Percentiles rank a stretch among this genome's conserved stretches.
These are phyloP conservation scores for Metschnikowia picachoensis DNA, from an alignment of 805 yeast species.

Conservation along the genomic window DNA sequence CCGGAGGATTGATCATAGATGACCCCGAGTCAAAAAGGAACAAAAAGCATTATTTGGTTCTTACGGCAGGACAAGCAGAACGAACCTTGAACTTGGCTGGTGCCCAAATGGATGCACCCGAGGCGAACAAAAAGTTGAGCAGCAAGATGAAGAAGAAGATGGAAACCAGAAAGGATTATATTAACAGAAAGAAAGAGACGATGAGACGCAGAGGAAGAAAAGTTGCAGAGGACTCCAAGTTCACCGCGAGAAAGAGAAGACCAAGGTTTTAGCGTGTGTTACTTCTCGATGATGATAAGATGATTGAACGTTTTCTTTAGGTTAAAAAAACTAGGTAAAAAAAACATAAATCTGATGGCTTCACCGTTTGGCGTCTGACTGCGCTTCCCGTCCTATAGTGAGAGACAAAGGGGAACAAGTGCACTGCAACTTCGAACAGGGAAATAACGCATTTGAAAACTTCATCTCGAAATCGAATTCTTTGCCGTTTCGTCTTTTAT, in stretches of 20 bases:
- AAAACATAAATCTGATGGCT: too few species aligned
- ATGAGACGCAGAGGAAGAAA: conserved; percentile 87
- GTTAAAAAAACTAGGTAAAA: too few species aligned
- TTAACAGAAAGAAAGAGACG: conserved; percentile 86
- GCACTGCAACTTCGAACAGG: too few species aligned
- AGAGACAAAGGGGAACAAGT: too few species aligned
- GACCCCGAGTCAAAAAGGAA: conserved; percentile 91
- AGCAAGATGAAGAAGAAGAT: conserved; percentile 49
- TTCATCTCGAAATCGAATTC: neutral
- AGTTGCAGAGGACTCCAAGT: conserved; percentile 88
- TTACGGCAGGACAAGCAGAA: conserved; percentile 81
- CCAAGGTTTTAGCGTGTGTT: conserved; percentile 30
- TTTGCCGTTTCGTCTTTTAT: neutral
- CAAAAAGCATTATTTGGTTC: conserved; percentile 83
- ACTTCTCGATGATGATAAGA: neutral
- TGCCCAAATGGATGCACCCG: conserved; percentile 72
- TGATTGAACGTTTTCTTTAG: neutral
- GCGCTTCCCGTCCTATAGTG: too few species aligned
- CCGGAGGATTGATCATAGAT: conserved; percentile 92
- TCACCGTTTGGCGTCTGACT: too few species aligned
- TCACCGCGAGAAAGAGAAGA: conserved; percentile 72
- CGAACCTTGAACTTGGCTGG: conserved; percentile 73
- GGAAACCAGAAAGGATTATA: conserved; percentile 78
- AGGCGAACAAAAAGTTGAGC: conserved; percentile 36
- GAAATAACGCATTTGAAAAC: too few species aligned